phyloP scores from a whole-genome alignment of 768 basidiomycete genomes.

The Tulasnella sp. region DNA sequence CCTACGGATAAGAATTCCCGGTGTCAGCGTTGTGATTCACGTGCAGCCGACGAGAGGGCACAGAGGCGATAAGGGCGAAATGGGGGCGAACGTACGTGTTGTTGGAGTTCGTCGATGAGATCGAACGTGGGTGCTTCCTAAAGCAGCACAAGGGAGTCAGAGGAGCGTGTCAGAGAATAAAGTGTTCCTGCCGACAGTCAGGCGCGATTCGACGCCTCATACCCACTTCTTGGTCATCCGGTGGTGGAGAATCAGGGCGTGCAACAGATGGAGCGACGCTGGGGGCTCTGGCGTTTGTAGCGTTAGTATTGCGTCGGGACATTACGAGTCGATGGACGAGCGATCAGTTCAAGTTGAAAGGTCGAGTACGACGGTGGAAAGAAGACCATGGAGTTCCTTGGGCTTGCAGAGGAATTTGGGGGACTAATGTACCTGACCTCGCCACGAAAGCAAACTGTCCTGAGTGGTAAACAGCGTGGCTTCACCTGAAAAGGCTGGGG shows the following conservation, averaged over 20 bases:
- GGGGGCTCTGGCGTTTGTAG: background rate
- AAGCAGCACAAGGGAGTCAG: background rate
- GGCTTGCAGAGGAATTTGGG: background rate
- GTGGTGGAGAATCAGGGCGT: conserved; percentile 41
- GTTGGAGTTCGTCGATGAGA: conserved; percentile 81
- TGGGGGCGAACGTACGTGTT: conserved; percentile 57
- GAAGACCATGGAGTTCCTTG: background rate
- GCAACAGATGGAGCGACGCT: conserved; percentile 26
- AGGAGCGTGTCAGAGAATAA: background rate
- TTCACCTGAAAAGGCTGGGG: no score
- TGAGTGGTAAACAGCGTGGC: background rate
- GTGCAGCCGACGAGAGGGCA: background rate
- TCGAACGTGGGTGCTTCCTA: conserved; percentile 67
- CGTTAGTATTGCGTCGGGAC: conserved; percentile 27
- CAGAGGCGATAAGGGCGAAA: conserved; percentile 36
- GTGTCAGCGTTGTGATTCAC: background rate
- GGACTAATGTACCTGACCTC: background rate
- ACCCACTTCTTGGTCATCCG: conserved; percentile 50
- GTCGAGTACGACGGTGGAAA: background rate
- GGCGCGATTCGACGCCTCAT: conserved; percentile 22
- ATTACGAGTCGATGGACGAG: background rate
- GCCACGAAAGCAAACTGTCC: background rate
- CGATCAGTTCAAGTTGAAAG: background rate
- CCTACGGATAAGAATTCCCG: conserved; percentile 52
- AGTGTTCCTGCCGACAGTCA: background rate